Evolutionary conservation across 345 rosid genomes (phyloP).

Genomic region (Brassica cretica): DNA sequence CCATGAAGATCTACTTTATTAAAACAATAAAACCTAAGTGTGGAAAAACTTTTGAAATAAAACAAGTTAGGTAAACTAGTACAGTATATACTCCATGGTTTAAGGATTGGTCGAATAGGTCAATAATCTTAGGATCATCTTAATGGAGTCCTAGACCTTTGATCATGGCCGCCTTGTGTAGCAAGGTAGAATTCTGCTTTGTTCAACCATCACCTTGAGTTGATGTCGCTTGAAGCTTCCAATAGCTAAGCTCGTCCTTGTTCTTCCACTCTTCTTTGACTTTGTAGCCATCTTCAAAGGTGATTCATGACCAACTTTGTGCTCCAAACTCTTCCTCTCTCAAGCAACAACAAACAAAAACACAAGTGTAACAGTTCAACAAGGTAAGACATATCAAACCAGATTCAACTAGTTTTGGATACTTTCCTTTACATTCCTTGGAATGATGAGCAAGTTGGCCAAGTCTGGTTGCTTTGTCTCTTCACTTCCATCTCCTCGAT

Average conservation of each 20-base stretch:
- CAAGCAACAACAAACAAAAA: neutral
- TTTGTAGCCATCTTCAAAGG: neutral
- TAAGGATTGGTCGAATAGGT: neutral
- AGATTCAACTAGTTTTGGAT: neutral
- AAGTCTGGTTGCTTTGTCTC: neutral
- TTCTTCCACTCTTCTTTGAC: too few species aligned
- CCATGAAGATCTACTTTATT: neutral
- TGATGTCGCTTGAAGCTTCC: neutral
- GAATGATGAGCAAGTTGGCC: neutral
- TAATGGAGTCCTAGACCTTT: neutral
- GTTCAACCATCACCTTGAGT: neutral
- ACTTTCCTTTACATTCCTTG: neutral
- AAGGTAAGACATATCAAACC: neutral
- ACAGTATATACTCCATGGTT: neutral
- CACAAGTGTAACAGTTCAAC: neutral
- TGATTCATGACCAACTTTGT: neutral
- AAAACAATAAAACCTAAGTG: neutral
- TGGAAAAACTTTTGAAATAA: neutral
- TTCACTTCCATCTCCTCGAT: neutral
- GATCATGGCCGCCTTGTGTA: neutral
- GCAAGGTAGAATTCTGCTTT: neutral
- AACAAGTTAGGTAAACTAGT: neutral
- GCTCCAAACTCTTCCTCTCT: neutral
- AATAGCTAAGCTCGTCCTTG: neutral
- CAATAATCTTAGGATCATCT: neutral